A percentile compares a stretch with the other conserved stretches of the same genome.
These are phyloP conservation scores for Saccharum spontaneum DNA, from an alignment of 176 grass and related monocot genomes.

Conservation along the genomic window DNA sequence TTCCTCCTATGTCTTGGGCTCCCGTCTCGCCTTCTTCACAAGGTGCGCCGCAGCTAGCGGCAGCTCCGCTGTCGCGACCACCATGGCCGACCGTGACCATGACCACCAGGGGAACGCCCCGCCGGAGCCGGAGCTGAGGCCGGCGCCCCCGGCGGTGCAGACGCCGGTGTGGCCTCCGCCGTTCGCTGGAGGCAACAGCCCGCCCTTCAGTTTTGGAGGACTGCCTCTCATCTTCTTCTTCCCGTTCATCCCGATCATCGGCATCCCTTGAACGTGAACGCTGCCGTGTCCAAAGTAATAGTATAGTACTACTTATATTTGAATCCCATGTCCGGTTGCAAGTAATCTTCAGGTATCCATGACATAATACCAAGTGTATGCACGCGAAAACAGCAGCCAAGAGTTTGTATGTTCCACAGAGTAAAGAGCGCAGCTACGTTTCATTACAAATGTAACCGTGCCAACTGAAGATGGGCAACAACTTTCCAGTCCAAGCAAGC, in stretches of 20 bases:
- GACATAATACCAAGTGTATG: neutral
- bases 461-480: neutral
- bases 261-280: constrained; percentile 32
- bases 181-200: neutral
- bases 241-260: constrained; percentile 52
- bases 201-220: constrained; percentile 12
- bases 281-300: neutral
- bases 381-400: neutral
- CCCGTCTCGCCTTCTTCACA: constrained; percentile 41
- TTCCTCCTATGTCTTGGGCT: constrained; percentile 28
- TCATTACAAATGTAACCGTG: neutral
- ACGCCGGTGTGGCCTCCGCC: neutral
- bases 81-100: neutral
- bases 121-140: neutral
- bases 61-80: neutral
- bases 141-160: neutral
- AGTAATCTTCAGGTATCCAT: neutral
- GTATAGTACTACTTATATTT: neutral
- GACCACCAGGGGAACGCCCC: neutral
- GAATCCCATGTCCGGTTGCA: neutral
- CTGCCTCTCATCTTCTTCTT: constrained; percentile 53
- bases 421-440: neutral
- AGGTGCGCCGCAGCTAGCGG: constrained; percentile 8
- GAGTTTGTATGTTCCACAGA: neutral
- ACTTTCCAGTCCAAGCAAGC: neutral